phyloP scores from a whole-genome alignment of 305 asterid species.

The Coffea humblotiana region DNA sequence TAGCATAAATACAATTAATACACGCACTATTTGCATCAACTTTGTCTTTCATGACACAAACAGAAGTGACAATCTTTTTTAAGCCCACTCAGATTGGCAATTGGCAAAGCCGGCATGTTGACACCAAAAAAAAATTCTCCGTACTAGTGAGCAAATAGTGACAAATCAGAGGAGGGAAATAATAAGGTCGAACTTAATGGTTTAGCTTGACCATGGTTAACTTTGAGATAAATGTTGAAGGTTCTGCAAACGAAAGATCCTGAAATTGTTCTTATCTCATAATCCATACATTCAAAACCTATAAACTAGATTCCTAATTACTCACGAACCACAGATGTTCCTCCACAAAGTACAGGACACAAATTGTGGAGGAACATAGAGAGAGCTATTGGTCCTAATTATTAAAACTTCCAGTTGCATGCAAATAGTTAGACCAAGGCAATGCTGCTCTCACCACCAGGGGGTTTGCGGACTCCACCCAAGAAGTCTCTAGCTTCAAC shows the following conservation, averaged over 20 bases:
- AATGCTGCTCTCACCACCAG: conserved; percentile 91
- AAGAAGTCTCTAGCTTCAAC: conserved; percentile 67
- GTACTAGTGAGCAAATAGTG: neutral
- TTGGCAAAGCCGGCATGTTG: neutral
- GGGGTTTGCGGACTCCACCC: conserved; percentile 88
- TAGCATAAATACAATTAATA: neutral
- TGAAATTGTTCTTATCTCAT: conserved; percentile 8
- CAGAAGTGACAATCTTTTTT: neutral
- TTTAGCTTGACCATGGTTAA: neutral
- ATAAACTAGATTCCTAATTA: conserved; percentile 18
- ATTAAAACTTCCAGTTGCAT: conserved; percentile 9
- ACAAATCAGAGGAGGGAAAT: neutral
- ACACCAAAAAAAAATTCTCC: neutral
- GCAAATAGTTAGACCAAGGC: conserved; percentile 47
- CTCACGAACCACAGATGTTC: conserved; percentile 2
- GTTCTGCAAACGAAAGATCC: neutral
- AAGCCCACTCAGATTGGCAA: neutral
- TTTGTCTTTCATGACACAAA: neutral
- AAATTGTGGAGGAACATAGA: conserved; percentile 14
- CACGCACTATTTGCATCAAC: neutral
- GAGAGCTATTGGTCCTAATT: neutral
- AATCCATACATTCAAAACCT: conserved; percentile 16
- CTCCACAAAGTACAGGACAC: conserved; percentile 6
- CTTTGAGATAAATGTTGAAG: neutral
- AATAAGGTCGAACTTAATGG: neutral